These are phyloP conservation scores for Dillenia suffruticosa DNA, from an alignment of 164 flowering plant species.

Conservation along the genomic window DNA sequence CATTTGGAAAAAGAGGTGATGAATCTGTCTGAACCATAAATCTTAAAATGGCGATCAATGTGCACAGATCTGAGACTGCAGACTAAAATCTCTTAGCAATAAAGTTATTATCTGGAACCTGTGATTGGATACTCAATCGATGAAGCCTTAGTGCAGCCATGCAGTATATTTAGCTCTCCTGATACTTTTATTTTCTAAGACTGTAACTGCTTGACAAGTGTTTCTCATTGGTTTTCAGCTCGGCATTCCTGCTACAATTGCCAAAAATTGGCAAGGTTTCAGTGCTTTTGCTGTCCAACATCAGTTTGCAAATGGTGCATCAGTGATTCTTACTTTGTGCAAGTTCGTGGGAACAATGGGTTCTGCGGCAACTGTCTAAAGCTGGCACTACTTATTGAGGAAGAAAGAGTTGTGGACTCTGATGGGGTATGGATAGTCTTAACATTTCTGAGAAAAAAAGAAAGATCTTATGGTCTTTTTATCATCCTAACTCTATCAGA, in stretches of 20 bases:
- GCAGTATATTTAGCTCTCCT: too few relatives aligned
- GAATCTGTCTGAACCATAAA: too few relatives aligned
- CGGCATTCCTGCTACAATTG: slow-evolving; percentile 71
- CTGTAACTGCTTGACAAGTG: not conserved
- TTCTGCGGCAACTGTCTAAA: slow-evolving; percentile 60
- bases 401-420: slow-evolving; percentile 43
- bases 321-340: slow-evolving; percentile 35
- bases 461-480: too few relatives aligned
- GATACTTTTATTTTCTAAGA: too few relatives aligned
- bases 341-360: slow-evolving; percentile 44
- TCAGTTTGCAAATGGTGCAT: slow-evolving; percentile 54
- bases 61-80: too few relatives aligned
- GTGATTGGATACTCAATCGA: too few relatives aligned
- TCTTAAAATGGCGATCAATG: too few relatives aligned
- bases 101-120: too few relatives aligned
- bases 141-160: too few relatives aligned
- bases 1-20: too few relatives aligned
- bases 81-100: too few relatives aligned
- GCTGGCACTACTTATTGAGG: slow-evolving; percentile 55
- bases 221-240: slow-evolving; percentile 22
- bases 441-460: not conserved
- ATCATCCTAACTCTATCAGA: too few relatives aligned
- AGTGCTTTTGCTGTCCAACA: slow-evolving; percentile 59
- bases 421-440: slow-evolving; percentile 57
- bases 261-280: slow-evolving; percentile 37